A percentile compares a stretch with the other conserved stretches of the same genome.
phyloP scores from a whole-genome alignment of 169 alveolate genomes.

The Hammondia hammondi region DNA sequence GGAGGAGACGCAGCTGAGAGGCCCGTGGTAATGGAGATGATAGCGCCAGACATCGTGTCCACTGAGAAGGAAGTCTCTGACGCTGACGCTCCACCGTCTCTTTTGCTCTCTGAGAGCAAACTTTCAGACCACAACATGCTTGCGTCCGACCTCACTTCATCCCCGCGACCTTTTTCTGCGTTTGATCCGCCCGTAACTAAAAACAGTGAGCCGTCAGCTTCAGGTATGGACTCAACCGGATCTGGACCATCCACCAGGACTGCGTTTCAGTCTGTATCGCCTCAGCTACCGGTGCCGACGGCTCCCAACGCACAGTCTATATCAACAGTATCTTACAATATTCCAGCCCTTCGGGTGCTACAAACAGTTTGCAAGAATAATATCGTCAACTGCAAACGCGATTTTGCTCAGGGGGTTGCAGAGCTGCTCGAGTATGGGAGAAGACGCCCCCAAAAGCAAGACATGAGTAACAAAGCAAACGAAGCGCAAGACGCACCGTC shows the following conservation, averaged over 20 bases:
- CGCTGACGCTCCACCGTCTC: background rate
- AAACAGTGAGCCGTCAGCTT: background rate
- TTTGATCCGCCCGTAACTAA: background rate
- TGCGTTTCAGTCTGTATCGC: background rate
- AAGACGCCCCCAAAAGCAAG: background rate
- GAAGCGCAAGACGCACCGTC: background rate
- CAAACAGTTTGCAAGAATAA: slow-evolving; percentile 30
- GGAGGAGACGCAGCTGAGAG: no score
- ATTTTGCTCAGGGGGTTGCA: slow-evolving; percentile 30
- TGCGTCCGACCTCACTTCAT: background rate
- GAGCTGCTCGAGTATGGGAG: slow-evolving; percentile 24
- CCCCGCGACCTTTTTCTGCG: background rate
- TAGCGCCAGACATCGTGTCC: background rate
- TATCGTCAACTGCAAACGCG: background rate
- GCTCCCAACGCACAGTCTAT: background rate
- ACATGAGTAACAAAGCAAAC: background rate
- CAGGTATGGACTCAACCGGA: background rate
- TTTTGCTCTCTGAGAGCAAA: background rate
- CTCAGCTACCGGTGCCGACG: background rate
- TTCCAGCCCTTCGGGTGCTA: slow-evolving; percentile 27
- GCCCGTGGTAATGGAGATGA: background rate
- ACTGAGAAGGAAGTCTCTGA: background rate
- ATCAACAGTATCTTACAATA: background rate
- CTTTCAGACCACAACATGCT: background rate
- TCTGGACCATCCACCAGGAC: background rate